phyloP scores from a whole-genome alignment of 176 grass and related monocot genomes.

The Rhipidocladum racemiflorum region DNA sequence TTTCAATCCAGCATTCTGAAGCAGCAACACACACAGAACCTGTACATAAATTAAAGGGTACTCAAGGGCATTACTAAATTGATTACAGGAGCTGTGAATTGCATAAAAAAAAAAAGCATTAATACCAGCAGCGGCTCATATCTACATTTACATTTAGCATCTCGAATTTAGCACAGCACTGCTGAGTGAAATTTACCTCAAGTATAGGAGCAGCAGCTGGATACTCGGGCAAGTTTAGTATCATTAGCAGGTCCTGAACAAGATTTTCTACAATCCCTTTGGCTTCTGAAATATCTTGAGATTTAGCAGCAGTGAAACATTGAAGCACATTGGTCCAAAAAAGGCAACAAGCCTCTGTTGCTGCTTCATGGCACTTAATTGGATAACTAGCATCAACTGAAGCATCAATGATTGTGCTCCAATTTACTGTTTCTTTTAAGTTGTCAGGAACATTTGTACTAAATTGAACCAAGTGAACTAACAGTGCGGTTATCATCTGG shows the following conservation, averaged over 20 bases:
- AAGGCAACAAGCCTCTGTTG: slow-evolving; percentile 67
- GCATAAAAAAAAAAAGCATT: neutral
- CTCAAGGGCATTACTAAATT: neutral
- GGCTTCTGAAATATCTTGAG: slow-evolving; percentile 79
- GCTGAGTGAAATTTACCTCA: slow-evolving; percentile 62
- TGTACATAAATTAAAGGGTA: slow-evolving; percentile 38
- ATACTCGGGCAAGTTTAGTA: slow-evolving; percentile 93
- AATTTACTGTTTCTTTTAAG: slow-evolving; percentile 68
- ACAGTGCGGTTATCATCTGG: slow-evolving; percentile 95
- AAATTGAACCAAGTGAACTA: slow-evolving; percentile 95
- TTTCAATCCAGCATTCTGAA: slow-evolving; percentile 96
- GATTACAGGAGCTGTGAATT: neutral
- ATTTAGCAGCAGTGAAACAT: slow-evolving; percentile 79
- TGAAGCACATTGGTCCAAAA: slow-evolving; percentile 95
- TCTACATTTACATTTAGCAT: slow-evolving; percentile 30
- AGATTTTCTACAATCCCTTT: slow-evolving; percentile 95
- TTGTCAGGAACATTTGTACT: slow-evolving; percentile 82
- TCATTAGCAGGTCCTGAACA: slow-evolving; percentile 81
- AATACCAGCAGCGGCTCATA: neutral
- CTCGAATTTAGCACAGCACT: slow-evolving; percentile 25
- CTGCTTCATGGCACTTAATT: slow-evolving; percentile 70
- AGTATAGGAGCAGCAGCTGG: slow-evolving; percentile 91
- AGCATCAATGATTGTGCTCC: slow-evolving; percentile 74
- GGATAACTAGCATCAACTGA: slow-evolving; percentile 70
- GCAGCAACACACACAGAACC: slow-evolving; percentile 95